Evolutionary conservation across 257 asterid genomes (phyloP), one percentile per base, ranked within the genome.

Genomic region (Cruciata laevipes): DNA sequence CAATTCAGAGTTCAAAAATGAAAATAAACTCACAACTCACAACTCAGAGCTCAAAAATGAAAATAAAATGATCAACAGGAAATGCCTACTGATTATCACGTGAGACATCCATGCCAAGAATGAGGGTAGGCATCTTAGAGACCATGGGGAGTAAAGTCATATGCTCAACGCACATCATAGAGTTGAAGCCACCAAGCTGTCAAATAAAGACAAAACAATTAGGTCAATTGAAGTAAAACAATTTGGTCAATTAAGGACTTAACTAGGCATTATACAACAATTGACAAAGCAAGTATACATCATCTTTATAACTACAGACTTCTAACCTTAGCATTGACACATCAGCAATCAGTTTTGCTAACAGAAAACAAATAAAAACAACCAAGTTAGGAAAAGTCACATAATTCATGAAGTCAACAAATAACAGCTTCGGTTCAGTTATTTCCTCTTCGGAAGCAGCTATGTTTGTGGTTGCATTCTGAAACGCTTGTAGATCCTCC

Each of bases 51-150:
- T n/a, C n/a, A n/a, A n/a, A n/a, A n/a, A n/a, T n/a, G n/a, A n/a
- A n/a, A n/a, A n/a, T n/a, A n/a, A n/a, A n/a, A n/a, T n/a, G n/a
- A n/a, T n/a, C n/a, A n/a, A n/a, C n/a, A n/a, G n/a, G n/a, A n/a
- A n/a, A n/a, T n/a, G n/a, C n/a, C n/a, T n/a, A n/a, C n/a, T n/a
- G n/a, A n/a, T n/a, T n/a, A n/a, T 80, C 74, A 94, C 99, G 98
- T 0, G 97, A 89, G 7, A 92, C 98, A 55, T 92, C 98, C 98
- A 92, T 92, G 49, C 98, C 98, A 63, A 92, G 83, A 71, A 92
- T 87, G 23, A 89, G 69, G 24, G 98, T 89, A 16, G 98, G 97
- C 65, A 66, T 73, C 74, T 86, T 89, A 0, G 98, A 89, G 31
- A 92, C 82, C 74, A 84, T 0, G 3, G 96, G 96, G 5, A 92